Evolutionary conservation across 257 asterid species (phyloP).

Genomic region (Solanum arcanum): DNA sequence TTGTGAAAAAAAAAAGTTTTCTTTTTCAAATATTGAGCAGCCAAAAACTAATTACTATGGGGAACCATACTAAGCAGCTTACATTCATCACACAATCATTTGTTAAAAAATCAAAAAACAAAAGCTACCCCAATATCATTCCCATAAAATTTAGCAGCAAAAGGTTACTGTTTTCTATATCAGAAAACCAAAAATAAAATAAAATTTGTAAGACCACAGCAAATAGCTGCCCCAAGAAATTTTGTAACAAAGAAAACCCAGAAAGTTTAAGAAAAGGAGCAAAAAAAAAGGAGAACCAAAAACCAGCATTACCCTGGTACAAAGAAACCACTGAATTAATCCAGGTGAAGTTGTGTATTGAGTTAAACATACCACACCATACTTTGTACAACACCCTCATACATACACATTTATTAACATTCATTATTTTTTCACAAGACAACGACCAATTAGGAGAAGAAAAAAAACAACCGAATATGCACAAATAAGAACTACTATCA

Average conservation of each 20-base stretch:
- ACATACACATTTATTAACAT: not conserved
- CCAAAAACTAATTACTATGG: not conserved
- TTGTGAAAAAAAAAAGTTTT: not conserved
- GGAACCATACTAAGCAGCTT: not conserved
- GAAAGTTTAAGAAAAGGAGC: not conserved
- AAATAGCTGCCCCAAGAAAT: not conserved
- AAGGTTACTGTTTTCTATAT: not conserved
- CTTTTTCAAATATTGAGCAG: not conserved
- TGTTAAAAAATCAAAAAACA: not conserved
- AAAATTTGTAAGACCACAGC: not conserved
- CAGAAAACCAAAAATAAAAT: not conserved
- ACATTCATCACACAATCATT: not conserved
- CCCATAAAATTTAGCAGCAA: not conserved
- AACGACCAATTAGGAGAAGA: not conserved
- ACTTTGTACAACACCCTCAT: not conserved
- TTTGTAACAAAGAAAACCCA: not conserved
- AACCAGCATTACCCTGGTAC: not conserved
- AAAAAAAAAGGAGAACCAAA: not conserved
- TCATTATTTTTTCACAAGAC: not conserved
- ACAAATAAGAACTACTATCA: not conserved
- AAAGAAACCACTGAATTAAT: not conserved
- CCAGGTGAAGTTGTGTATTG: not conserved
- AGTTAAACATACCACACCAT: not conserved
- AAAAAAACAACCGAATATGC: not conserved
- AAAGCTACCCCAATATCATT: not conserved